phyloP scores from a whole-genome alignment of 176 grass and related monocot species.

The Musa troglodytarum region DNA sequence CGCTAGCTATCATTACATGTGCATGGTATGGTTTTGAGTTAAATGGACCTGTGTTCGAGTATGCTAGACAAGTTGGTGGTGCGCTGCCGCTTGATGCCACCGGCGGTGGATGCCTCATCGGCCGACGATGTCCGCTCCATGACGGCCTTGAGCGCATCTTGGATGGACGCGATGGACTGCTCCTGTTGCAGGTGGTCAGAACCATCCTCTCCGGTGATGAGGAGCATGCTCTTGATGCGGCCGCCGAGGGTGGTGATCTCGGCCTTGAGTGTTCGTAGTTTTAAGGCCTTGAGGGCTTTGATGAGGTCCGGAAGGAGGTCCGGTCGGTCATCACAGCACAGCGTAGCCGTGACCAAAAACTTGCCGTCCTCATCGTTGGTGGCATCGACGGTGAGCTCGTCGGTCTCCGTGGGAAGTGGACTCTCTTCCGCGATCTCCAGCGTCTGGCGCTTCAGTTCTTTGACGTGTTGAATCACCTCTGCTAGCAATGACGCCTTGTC shows the following conservation, averaged over 20 bases:
- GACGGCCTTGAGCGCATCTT: slow-evolving; percentile 71
- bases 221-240: slow-evolving; percentile 77
- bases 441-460: slow-evolving; percentile 89
- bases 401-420: slow-evolving; percentile 66
- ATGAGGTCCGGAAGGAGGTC: slow-evolving; percentile 94
- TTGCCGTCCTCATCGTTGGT: slow-evolving; percentile 67
- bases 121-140: slow-evolving; percentile 59
- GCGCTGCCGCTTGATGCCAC: slow-evolving; percentile 81
- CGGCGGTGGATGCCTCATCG: slow-evolving; percentile 10
- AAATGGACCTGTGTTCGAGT: slow-evolving; percentile 89
- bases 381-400: slow-evolving; percentile 80
- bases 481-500: slow-evolving; percentile 93
- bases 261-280: slow-evolving; percentile 72
- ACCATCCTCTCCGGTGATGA: slow-evolving; percentile 52
- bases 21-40: slow-evolving; percentile 18
- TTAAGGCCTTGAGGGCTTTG: slow-evolving; percentile 69
- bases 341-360: slow-evolving; percentile 56
- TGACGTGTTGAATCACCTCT: slow-evolving; percentile 89
- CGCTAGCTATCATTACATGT: neutral
- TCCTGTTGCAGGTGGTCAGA: slow-evolving; percentile 19
- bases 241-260: slow-evolving; percentile 88
- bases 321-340: slow-evolving; percentile 89
- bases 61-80: slow-evolving; percentile 56
- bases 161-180: slow-evolving; percentile 63
- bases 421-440: slow-evolving; percentile 66